Conservation (phyloP, 495 filamentous ascomycete genomes). For the Aspergillus carlsbadensis region DNA sequence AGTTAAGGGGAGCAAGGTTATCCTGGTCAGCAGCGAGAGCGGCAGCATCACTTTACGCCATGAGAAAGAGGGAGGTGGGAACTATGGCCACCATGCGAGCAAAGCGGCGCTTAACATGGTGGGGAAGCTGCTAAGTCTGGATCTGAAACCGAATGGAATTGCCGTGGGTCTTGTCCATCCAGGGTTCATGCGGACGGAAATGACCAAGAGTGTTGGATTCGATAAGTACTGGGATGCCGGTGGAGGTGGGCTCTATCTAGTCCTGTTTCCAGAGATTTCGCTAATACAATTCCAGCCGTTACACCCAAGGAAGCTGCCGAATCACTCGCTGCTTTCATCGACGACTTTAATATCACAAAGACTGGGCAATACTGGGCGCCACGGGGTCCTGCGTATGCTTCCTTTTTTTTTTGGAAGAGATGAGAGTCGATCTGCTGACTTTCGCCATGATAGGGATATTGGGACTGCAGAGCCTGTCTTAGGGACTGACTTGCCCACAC, state of each 20-base stretch:
- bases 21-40: constrained; percentile 66
- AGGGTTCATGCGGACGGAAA: constrained; percentile 74
- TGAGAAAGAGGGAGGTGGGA: constrained; percentile 66
- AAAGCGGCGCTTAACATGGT: constrained; percentile 77
- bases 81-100: constrained; percentile 71
- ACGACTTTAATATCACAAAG: constrained; percentile 60
- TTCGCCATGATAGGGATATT: constrained; percentile 56
- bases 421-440: constrained; percentile 2
- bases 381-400: constrained; percentile 57
- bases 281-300: constrained; percentile 47
- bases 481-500: constrained; percentile 59
- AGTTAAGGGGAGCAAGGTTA: constrained; percentile 53
- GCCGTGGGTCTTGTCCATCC: constrained; percentile 69
- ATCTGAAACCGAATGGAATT: constrained; percentile 62
- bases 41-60: constrained; percentile 68
- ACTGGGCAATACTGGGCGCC: constrained; percentile 74
- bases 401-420: constrained; percentile 6
- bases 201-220: constrained; percentile 69
- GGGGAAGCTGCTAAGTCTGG: constrained; percentile 65
- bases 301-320: constrained; percentile 65
- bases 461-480: constrained; percentile 64
- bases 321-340: constrained; percentile 60
- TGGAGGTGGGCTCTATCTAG: constrained; percentile 47
- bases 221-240: constrained; percentile 69
- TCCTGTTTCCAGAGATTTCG: background rate